phyloP scores from a whole-genome alignment of 2,329 filamentous ascomycete species.

The Didymella arachidicola region DNA sequence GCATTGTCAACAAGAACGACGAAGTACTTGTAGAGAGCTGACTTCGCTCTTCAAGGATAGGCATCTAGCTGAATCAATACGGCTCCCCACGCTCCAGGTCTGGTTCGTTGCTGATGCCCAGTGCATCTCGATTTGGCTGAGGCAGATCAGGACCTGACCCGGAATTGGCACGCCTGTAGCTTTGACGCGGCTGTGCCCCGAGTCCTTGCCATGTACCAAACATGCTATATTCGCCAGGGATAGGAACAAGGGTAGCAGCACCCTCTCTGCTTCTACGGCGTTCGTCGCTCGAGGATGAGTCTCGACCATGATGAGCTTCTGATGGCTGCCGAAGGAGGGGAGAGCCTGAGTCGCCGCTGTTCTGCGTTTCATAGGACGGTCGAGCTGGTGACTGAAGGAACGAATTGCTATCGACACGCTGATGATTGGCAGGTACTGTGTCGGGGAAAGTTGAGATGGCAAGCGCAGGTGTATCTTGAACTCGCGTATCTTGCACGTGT shows the following conservation, averaged over 20 bases:
- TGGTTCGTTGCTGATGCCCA: constrained; percentile 18
- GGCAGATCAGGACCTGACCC: constrained; percentile 18
- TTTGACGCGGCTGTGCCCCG: constrained; percentile 20
- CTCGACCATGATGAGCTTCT: constrained; percentile 18
- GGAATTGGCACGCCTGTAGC: constrained; percentile 26
- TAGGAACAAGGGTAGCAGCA: neutral
- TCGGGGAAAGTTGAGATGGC: constrained; percentile 32
- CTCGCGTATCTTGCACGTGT: constrained; percentile 1
- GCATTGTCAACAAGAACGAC: constrained; percentile 26
- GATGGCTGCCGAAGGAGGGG: constrained; percentile 22
- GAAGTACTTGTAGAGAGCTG: constrained; percentile 3
- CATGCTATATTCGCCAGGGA: neutral
- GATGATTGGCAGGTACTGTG: constrained; percentile 20
- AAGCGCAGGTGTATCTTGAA: constrained; percentile 28
- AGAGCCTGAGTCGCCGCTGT: constrained; percentile 15
- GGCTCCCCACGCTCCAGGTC: constrained; percentile 17
- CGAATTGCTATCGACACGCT: constrained; percentile 25
- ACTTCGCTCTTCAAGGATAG: neutral
- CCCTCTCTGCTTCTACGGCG: constrained; percentile 10
- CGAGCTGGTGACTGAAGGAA: constrained; percentile 7
- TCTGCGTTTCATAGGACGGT: neutral
- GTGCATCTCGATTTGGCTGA: constrained; percentile 2
- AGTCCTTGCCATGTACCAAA: constrained; percentile 19
- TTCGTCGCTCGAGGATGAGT: constrained; percentile 13
- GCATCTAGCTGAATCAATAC: neutral